A percentile compares a stretch with the other conserved stretches of the same genome.
Conservation (phyloP, 179 eudicot genomes). For the Corrigiola litoralis region DNA sequence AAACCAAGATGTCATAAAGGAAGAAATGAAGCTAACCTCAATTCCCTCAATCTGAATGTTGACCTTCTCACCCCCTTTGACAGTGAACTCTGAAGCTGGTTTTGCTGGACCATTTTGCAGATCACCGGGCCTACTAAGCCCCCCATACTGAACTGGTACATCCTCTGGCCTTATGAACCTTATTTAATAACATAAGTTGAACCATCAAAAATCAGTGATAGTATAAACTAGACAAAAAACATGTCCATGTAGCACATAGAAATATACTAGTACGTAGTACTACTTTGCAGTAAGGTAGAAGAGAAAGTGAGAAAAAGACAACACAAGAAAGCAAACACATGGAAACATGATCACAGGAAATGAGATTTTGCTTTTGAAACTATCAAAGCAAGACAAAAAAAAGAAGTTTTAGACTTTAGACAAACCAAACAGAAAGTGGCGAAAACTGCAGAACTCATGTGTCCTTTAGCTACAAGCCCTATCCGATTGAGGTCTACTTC, state of each 20-base stretch:
- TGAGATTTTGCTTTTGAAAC: constrained; percentile 17
- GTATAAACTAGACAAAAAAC: background rate
- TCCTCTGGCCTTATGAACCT: constrained; percentile 92
- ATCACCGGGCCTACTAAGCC: constrained; percentile 73
- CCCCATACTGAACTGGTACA: constrained; percentile 91
- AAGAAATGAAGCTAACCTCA: constrained; percentile 51
- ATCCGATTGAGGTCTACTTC: constrained; percentile 12
- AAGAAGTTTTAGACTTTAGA: constrained; percentile 1
- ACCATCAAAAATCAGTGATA: too few species aligned
- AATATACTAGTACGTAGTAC: too few species aligned
- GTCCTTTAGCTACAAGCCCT: constrained; percentile 18
- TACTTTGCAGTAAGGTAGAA: background rate
- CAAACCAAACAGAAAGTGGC: constrained; percentile 2
- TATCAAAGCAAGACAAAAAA: constrained; percentile 9
- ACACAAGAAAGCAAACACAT: constrained; percentile 17
- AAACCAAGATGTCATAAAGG: background rate
- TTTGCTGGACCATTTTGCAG: constrained; percentile 68
- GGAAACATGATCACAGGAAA: constrained; percentile 23
- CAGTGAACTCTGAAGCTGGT: constrained; percentile 91
- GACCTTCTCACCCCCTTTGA: constrained; percentile 93
- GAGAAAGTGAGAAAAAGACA: constrained; percentile 15
- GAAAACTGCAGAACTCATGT: background rate
- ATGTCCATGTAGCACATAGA: too few species aligned
- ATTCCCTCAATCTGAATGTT: constrained; percentile 96
- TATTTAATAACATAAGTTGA: background rate